Evolutionary conservation across 2,329 filamentous ascomycete species (phyloP), one percentile per base, ranked within the genome.

Genomic region (Colletotrichum echinochloae): DNA sequence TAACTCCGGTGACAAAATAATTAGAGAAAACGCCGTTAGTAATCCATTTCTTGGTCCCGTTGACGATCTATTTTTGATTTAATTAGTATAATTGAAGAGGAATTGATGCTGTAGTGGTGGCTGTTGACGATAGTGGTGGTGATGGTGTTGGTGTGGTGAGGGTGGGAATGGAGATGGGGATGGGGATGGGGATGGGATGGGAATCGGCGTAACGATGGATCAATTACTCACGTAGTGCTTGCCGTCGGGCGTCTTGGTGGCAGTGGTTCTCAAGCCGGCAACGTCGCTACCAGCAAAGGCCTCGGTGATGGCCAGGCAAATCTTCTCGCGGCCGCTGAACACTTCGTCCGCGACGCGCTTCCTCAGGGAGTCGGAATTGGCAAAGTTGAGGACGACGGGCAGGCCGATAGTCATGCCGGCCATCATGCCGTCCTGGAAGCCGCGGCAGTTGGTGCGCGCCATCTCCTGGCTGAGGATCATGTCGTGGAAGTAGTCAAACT

Each of bases 401-500:
- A 97, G 82, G 48, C 90, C 90, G 74, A 97, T 97, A 35, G 91
- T 90, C 92, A 97, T 94, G 62, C 94, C 94, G 2, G 93, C 91
- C 88, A 97, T 89, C 81, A 94, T 95, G 4, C 93, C 94, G 78
- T 97, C 94, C 79, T 94, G 90, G 82, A 96, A 97, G 1, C 94
- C 94, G 75, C 93, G 84, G 35, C 92, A 90, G 79, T 92, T 93
- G 8, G 88, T 84, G 39, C 94, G 87, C 1, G 87, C 85, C 74
- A 93, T 82, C 81, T 97, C 94, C 81, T 97, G 94, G 11, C 85
- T 83, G 62, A 92, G 84, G 73, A 97, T 89, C 78, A 96, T 79
- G 78, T 96, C 94, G 79, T 96, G 93, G 81, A 97, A 93, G 81
- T 94, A 95, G 79, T 97, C 93, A 75, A 95, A 97, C 72, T 95